Conservation (phyloP, 2,329 filamentous ascomycete species). For the Aureobasidium pullulans region DNA sequence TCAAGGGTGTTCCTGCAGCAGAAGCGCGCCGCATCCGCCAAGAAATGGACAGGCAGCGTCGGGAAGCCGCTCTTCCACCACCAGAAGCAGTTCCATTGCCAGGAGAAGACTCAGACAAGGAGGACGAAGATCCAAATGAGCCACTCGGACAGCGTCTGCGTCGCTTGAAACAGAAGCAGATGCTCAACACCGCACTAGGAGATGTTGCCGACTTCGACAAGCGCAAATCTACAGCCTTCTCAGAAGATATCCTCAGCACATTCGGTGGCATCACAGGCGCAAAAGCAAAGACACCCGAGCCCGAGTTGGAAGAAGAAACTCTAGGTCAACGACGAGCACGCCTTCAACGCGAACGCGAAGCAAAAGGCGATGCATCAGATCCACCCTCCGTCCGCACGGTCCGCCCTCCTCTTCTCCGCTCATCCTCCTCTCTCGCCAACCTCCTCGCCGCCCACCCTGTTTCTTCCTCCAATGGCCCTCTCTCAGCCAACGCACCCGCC, state of each 20-base stretch:
- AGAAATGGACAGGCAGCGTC: conserved; percentile 23
- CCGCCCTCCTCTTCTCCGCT: conserved; percentile 32
- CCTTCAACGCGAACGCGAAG: conserved; percentile 61
- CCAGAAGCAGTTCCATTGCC: conserved; percentile 6
- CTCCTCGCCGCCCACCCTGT: conserved; percentile 51
- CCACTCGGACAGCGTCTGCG: conserved; percentile 60
- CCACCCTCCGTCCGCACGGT: conserved; percentile 26
- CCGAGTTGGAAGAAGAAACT: conserved; percentile 64
- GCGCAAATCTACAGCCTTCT: conserved; percentile 44
- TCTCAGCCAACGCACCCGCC: conserved; percentile 27
- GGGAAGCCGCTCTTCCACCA: conserved; percentile 22
- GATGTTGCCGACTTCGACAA: conserved; percentile 40
- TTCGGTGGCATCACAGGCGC: conserved; percentile 49
- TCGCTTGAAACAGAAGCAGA: conserved; percentile 55
- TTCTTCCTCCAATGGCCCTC: conserved; percentile 7
- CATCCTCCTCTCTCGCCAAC: conserved; percentile 53
- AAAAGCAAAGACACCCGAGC: conserved; percentile 23
- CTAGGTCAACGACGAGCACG: conserved; percentile 69
- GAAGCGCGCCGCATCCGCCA: conserved; percentile 14
- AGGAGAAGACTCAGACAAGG: conserved; percentile 24
- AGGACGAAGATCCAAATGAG: conserved; percentile 41
- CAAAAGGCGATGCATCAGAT: conserved; percentile 14
- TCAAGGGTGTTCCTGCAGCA: conserved; percentile 51
- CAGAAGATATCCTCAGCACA: conserved; percentile 53
- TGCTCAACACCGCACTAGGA: conserved; percentile 36